Conservation (phyloP, 768 basidiomycete genomes). For the Leccinum rimulosum region DNA sequence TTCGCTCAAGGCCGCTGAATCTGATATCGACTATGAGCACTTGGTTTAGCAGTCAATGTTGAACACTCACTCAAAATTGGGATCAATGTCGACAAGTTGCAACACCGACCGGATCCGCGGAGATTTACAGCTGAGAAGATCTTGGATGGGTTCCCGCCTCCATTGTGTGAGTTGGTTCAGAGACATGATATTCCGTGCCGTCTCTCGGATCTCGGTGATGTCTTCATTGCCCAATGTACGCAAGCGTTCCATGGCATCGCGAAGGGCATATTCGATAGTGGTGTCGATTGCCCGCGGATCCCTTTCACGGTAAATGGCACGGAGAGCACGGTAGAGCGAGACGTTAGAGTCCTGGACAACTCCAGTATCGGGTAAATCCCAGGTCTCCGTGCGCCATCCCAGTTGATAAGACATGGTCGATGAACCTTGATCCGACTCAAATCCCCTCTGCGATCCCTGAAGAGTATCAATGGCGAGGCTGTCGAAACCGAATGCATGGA, state of each 20-base stretch:
- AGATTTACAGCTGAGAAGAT: constrained; percentile 31
- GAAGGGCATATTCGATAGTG: constrained; percentile 50
- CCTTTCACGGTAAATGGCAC: constrained; percentile 79
- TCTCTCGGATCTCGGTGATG: constrained; percentile 69
- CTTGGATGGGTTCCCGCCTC: constrained; percentile 38
- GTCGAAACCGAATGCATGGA: constrained; percentile 90
- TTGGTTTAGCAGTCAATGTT: not conserved
- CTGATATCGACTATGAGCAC: constrained; percentile 38
- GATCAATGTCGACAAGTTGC: constrained; percentile 46
- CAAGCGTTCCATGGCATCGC: constrained; percentile 62
- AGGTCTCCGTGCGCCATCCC: constrained; percentile 92
- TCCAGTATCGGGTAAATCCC: constrained; percentile 81
- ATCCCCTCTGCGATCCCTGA: constrained; percentile 40
- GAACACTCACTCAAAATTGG: constrained; percentile 63
- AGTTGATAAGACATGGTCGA: constrained; percentile 68
- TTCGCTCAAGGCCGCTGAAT: constrained; percentile 70
- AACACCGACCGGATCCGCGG: constrained; percentile 37
- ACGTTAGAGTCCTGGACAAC: constrained; percentile 46
- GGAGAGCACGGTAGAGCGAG: constrained; percentile 74
- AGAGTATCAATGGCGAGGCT: constrained; percentile 75
- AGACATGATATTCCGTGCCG: constrained; percentile 73
- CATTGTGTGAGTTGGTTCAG: constrained; percentile 73
- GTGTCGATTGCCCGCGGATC: constrained; percentile 47
- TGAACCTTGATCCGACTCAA: constrained; percentile 27
- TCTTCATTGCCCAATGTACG: constrained; percentile 72